Conservation (phyloP, 2,329 filamentous ascomycete species). For the Fusarium virguliforme region DNA sequence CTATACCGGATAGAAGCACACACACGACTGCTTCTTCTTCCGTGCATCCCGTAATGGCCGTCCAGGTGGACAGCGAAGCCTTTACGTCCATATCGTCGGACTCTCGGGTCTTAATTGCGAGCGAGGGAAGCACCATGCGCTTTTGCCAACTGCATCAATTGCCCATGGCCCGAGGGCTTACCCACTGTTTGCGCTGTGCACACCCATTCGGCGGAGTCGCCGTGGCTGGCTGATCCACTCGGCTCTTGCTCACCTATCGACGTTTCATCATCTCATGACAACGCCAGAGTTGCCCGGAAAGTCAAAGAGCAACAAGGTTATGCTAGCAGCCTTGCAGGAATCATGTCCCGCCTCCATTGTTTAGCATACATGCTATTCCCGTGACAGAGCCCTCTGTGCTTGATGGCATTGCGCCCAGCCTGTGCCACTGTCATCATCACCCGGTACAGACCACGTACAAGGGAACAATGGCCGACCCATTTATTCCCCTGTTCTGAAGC, state of each 20-base stretch:
- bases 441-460: slow-evolving; percentile 30
- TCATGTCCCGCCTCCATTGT: background rate
- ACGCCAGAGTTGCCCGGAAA: slow-evolving; percentile 8
- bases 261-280: slow-evolving; percentile 40
- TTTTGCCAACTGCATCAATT: slow-evolving; percentile 19
- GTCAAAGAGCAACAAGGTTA: slow-evolving; percentile 5
- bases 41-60: slow-evolving; percentile 32
- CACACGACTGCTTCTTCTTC: slow-evolving; percentile 18
- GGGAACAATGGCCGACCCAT: slow-evolving; percentile 19
- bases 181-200: slow-evolving; percentile 25
- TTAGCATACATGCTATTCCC: slow-evolving; percentile 25
- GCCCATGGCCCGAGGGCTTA: slow-evolving; percentile 9
- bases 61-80: slow-evolving; percentile 18
- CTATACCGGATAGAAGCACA: slow-evolving; percentile 33
- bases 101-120: slow-evolving; percentile 47
- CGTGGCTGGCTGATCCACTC: slow-evolving; percentile 38
- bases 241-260: slow-evolving; percentile 30
- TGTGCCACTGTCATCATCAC: slow-evolving; percentile 6
- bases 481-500: slow-evolving; percentile 34
- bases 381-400: slow-evolving; percentile 6
- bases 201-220: slow-evolving; percentile 37
- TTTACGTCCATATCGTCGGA: slow-evolving; percentile 43
- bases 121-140: slow-evolving; percentile 41
- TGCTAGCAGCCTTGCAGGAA: slow-evolving; percentile 17
- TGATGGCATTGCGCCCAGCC: slow-evolving; percentile 14